Base-by-base conservation (phyloP, 805 yeast species). In the Metschnikowia anglica region DNA sequence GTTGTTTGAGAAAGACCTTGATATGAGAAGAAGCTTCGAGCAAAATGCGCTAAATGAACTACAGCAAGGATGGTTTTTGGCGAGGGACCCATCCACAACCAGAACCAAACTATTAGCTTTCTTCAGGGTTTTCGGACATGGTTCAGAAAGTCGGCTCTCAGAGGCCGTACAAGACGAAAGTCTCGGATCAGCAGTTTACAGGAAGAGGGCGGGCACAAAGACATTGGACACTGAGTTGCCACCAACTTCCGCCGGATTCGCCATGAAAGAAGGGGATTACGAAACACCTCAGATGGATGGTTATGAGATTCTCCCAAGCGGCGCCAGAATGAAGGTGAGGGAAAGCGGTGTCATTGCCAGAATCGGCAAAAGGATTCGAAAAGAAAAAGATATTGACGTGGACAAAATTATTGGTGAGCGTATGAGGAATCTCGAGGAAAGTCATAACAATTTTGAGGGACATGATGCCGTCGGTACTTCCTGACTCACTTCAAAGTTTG, bases 21-120 rank as follows among this genome's bases (percentile, higher is more conserved):
- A 72, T 10, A 68, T 90, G 55, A 74, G 93, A 53, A 76, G 77
- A 49, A 72, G 76, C 31, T 73, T 93, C 54, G 98, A 93, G 61
- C 62, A 76, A 21, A 83, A 76, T 31, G 83, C 97, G 0, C 83
- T 73, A 55, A 71, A 71, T 20, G 95, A 89, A 49, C 72, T 93
- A 61, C 68, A 74, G 38, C 93, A 86, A 59, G 83, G 95, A 2
- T 85, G 95, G 95, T 74, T 75, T 3, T 80, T 84, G 79, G 69
- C 70, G 3, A 67, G 65, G 40, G 84, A 81, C 44, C 52, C 61
- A 1, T 67, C 73, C 5, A 59, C 62, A 2, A 50, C 54, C 1
- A 39, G 38, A 19, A 37, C 42, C 5, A 33, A 19, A 7, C 15
- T 58, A 15, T 23, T 39, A 13, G 31, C 43, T 2, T n/a, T 55